Percentiles rank a stretch among this genome's conserved stretches.
These are phyloP conservation scores for Trichosanthes cucumerina DNA, from an alignment of 306 rosid species.

Conservation along the genomic window DNA sequence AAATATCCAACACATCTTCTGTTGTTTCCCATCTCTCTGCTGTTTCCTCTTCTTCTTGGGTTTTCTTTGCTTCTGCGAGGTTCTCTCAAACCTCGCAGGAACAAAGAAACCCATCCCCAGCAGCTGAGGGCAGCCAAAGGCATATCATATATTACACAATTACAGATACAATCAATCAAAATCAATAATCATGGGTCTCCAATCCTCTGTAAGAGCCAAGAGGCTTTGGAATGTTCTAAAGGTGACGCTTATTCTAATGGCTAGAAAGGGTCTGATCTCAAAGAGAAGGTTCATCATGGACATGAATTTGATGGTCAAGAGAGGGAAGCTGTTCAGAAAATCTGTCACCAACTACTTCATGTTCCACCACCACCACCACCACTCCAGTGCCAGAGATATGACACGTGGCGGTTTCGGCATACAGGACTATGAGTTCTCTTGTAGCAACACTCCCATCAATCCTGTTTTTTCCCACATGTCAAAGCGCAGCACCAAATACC, in stretches of 20 bases:
- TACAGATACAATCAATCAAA: background rate
- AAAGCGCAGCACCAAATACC: conserved; percentile 31
- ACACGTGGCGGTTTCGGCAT: conserved; percentile 18
- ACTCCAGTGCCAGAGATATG: conserved; percentile 14
- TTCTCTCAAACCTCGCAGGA: conserved; percentile 22
- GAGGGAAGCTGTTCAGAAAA: conserved; percentile 35
- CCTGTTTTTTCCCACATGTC: conserved; percentile 33
- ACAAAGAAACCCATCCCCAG: conserved; percentile 24
- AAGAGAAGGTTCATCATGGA: conserved; percentile 45
- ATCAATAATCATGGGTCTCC: background rate
- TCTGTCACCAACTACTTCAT: conserved; percentile 29
- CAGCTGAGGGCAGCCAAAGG: background rate
- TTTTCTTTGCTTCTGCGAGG: conserved; percentile 40
- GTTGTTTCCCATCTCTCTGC: conserved; percentile 7
- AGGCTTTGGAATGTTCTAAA: conserved; percentile 41
- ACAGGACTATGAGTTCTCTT: conserved; percentile 44
- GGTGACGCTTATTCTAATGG: conserved; percentile 31
- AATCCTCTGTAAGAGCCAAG: conserved; percentile 2
- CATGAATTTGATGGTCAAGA: conserved; percentile 43
- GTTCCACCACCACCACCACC: conserved; percentile 18
- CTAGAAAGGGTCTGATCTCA: conserved; percentile 37
- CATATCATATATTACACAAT: background rate
- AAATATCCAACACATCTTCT: background rate
- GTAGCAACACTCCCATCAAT: conserved; percentile 33
- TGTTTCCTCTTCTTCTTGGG: conserved; percentile 17